A percentile compares a stretch with the other conserved stretches of the same genome.
Conservation (phyloP, 2,329 filamentous ascomycete genomes). For the Trichoderma afroharzianum region DNA sequence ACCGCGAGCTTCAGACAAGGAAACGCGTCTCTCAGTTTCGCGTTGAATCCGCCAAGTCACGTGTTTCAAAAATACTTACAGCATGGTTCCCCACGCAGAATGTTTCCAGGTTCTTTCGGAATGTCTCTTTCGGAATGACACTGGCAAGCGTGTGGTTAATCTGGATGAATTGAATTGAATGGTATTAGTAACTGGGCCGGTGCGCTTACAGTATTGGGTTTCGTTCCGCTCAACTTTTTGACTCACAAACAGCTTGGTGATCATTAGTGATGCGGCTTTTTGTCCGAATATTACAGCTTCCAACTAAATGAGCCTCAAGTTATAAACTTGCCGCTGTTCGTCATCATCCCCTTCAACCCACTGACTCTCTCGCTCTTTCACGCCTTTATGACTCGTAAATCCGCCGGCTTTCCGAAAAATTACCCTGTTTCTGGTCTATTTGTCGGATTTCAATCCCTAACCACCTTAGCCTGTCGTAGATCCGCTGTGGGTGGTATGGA, state of each 20-base stretch:
- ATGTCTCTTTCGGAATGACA: background rate
- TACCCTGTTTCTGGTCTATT: background rate
- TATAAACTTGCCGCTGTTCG: background rate
- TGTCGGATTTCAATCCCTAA: background rate
- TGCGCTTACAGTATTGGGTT: background rate
- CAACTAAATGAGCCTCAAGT: no score
- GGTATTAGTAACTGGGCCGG: background rate
- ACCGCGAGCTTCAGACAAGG: background rate
- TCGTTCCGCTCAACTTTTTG: background rate
- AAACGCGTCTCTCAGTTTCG: background rate
- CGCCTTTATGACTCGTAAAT: background rate
- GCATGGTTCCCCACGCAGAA: background rate
- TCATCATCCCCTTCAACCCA: background rate
- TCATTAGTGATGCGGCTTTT: background rate
- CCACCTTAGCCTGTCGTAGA: background rate
- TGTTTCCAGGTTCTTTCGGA: no score
- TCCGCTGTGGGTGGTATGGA: background rate
- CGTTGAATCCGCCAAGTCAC: constrained; percentile 3
- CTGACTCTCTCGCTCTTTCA: background rate
- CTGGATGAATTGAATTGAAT: background rate
- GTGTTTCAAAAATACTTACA: background rate
- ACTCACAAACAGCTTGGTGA: background rate
- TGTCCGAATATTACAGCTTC: background rate
- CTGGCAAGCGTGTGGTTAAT: background rate
- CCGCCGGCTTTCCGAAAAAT: background rate